phyloP scores from a whole-genome alignment of 2,329 filamentous ascomycete species.

The Trichocomaceae sp. region DNA sequence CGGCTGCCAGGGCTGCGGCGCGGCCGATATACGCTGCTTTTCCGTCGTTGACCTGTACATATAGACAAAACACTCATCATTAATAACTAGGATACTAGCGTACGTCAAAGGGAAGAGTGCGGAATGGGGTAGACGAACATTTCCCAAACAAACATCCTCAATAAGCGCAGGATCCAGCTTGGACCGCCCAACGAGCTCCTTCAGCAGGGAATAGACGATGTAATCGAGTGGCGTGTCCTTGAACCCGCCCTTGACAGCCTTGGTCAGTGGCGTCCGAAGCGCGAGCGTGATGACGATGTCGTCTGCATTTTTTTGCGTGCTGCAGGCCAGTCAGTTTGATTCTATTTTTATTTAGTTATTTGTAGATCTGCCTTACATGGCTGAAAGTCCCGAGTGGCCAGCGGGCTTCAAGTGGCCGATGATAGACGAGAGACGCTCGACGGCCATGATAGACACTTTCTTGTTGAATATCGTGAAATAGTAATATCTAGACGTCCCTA shows the following conservation, averaged over 20 bases:
- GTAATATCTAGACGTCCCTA: no score
- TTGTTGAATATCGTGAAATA: no score
- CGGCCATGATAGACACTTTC: no score
- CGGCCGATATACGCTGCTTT: constrained; percentile 89
- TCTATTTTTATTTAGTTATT: no score
- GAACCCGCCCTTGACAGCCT: constrained; percentile 85
- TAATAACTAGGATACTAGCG: constrained; percentile 14
- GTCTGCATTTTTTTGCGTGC: constrained; percentile 86
- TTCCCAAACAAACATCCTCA: constrained; percentile 87
- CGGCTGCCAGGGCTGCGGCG: constrained; percentile 80
- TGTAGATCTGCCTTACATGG: constrained; percentile 58
- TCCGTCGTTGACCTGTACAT: constrained; percentile 61
- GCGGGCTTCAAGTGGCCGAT: constrained; percentile 67
- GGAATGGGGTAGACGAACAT: constrained; percentile 64
- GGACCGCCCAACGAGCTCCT: constrained; percentile 64
- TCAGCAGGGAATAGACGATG: constrained; percentile 73
- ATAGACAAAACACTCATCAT: neutral
- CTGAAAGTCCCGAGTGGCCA: constrained; percentile 63
- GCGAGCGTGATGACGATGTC: constrained; percentile 95
- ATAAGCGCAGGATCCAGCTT: constrained; percentile 73
- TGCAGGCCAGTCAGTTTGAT: constrained; percentile 38
- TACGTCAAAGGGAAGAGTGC: constrained; percentile 9
- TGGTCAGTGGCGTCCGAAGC: constrained; percentile 79
- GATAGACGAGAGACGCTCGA: constrained; percentile 79
- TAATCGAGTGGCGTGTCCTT: constrained; percentile 91